Base-by-base conservation (phyloP, 805 yeast genomes). In the Nakazawaea siamensis region DNA sequence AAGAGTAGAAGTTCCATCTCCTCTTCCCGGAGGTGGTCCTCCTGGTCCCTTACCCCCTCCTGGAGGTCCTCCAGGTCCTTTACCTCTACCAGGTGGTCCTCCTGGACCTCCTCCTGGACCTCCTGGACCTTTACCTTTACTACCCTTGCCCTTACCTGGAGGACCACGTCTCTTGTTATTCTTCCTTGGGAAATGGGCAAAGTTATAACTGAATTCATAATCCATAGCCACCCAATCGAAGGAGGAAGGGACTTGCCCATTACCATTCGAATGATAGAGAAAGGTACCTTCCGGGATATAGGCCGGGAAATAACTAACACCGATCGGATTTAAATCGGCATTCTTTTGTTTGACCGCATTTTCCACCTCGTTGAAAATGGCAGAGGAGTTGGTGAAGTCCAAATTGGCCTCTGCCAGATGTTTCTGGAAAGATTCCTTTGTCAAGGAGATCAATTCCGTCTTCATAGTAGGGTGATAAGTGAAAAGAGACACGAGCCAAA, bases 191-290 rank as follows among this genome's bases (percentile, higher is more conserved):
- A 51, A 41, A 34, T 47, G 52, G 2, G 54, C 57, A 56, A 74
- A 76, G 39, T 50, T 53, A 41, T 67, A 72, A 42, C 79, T 70
- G 51, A 76, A 76, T 45, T 76, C 82, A 42, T 61, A 68, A 47
- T 76, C 80, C 67, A 76, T 58, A 1, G 83, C 84, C 9, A 73
- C 54, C 83, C 84, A 76, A 48, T 77, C 83, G 21, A 64, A 64
- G 17, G 58, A 47, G 0, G 49, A 48, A 2, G 81, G 80, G 8
- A 73, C 44, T 3, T 46, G 38, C 0, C 63, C 61, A n/a, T 47
- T 41, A 3, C 41, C 36, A 4, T 72, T 73, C 0, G 77, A 60
- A 50, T 76, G 83, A 38, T 72, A 77, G 33, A 77, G 46, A 24
- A 70, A 45, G 0, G 82, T 74, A 4, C 79, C 79, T 29, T 68